Conservation (phyloP, 495 filamentous ascomycete genomes). For the Aspergillus olivimuriae region DNA sequence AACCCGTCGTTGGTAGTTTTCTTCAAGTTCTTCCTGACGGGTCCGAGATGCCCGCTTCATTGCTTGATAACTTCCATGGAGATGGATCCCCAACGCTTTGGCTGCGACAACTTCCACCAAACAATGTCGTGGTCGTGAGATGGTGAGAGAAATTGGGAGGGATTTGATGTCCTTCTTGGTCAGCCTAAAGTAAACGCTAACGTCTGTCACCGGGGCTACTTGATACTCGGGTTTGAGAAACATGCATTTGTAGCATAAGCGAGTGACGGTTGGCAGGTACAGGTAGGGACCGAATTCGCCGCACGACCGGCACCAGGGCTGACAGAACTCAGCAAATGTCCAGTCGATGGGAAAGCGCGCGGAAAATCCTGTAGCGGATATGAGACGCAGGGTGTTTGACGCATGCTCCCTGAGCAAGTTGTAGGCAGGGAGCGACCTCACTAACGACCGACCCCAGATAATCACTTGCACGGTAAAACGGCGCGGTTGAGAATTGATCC, state of each 20-base stretch:
- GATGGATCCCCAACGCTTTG: background rate
- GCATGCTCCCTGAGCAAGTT: slow-evolving; percentile 5
- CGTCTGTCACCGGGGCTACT: background rate
- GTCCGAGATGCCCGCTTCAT: background rate
- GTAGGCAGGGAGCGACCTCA: slow-evolving; percentile 9
- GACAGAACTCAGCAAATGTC: slow-evolving; percentile 9
- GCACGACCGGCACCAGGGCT: slow-evolving; percentile 9
- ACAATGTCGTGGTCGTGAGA: background rate
- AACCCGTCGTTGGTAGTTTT: background rate
- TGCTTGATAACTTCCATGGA: slow-evolving; percentile 1
- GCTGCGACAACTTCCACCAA: slow-evolving; percentile 4
- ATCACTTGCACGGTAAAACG: no score
- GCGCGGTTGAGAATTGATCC: no score
- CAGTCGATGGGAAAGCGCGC: slow-evolving; percentile 1
- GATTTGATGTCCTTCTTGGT: background rate
- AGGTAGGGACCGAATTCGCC: slow-evolving; percentile 9
- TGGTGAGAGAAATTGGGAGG: slow-evolving; percentile 1
- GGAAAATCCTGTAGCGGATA: background rate
- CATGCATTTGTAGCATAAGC: slow-evolving; percentile 9
- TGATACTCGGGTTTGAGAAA: background rate
- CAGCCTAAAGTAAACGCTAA: slow-evolving; percentile 2
- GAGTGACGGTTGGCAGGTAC: slow-evolving; percentile 5
- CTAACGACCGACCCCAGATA: no score
- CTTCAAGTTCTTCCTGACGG: background rate
- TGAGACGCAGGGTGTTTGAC: slow-evolving; percentile 4